Conservation (phyloP, 495 filamentous ascomycete species). For the Penicillium flavigenum region DNA sequence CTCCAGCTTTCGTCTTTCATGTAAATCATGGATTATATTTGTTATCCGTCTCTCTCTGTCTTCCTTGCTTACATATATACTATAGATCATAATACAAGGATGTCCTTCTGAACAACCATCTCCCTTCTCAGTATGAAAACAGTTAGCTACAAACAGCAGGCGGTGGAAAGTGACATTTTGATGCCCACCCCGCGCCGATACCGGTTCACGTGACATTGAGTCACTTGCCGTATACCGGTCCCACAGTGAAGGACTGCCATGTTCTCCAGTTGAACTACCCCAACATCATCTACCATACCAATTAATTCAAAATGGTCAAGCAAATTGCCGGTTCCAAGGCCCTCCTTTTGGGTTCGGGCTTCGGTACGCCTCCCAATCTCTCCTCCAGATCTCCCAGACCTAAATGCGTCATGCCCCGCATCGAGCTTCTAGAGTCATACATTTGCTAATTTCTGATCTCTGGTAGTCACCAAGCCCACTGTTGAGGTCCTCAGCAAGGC, state of each 20-base stretch:
- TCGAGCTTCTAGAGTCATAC: conserved; percentile 14
- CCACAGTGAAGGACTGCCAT: conserved; percentile 4
- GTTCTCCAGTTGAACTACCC: conserved; percentile 9
- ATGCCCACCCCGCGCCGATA: conserved; percentile 25
- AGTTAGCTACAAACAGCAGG: neutral
- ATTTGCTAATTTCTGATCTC: conserved; percentile 14
- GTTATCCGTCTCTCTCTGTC: neutral
- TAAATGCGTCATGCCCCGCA: conserved; percentile 31
- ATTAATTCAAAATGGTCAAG: conserved; percentile 35
- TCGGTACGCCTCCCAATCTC: conserved; percentile 44
- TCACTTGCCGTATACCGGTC: conserved; percentile 18
- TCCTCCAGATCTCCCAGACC: neutral
- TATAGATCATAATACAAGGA: neutral
- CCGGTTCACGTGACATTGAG: conserved; percentile 31
- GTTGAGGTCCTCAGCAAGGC: conserved; percentile 73
- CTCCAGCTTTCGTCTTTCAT: neutral
- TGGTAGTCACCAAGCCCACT: conserved; percentile 68
- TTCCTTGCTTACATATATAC: neutral
- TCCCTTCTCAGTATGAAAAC: neutral
- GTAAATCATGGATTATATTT: neutral
- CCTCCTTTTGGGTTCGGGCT: conserved; percentile 74
- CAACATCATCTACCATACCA: conserved; percentile 18
- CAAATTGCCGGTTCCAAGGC: conserved; percentile 54
- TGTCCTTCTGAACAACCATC: neutral
- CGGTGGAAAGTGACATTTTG: neutral